phyloP scores from a whole-genome alignment of 257 asterid genomes.

The Nicotiana knightiana region DNA sequence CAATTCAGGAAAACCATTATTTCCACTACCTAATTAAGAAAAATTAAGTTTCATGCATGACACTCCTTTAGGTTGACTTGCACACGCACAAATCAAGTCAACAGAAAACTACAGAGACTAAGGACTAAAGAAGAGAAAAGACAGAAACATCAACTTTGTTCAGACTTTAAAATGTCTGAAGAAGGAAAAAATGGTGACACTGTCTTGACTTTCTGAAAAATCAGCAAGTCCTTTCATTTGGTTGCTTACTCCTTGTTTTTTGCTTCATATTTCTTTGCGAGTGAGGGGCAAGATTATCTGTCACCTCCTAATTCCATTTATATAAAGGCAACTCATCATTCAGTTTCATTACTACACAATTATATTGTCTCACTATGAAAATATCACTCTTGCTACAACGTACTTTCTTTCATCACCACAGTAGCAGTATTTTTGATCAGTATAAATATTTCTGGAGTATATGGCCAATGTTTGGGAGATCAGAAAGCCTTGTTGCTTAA shows the following conservation, averaged over 20 bases:
- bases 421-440: background rate
- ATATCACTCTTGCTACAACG: background rate
- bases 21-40: background rate
- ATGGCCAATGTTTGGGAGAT: conserved; percentile 14
- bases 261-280: background rate
- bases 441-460: background rate
- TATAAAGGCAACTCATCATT: background rate
- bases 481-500: conserved; percentile 13
- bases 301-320: background rate
- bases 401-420: background rate
- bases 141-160: background rate
- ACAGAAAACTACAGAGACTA: background rate
- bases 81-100: background rate
- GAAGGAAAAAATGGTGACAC: background rate
- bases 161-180: background rate
- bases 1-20: background rate
- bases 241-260: background rate
- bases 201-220: background rate
- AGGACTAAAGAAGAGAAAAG: background rate
- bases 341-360: background rate
- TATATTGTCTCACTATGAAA: background rate
- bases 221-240: background rate
- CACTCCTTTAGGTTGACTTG: background rate
- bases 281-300: background rate
- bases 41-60: background rate